Evolutionary conservation across 768 basidiomycete genomes (phyloP), one percentile per base, ranked within the genome.

Genomic region (Collybia sordida): DNA sequence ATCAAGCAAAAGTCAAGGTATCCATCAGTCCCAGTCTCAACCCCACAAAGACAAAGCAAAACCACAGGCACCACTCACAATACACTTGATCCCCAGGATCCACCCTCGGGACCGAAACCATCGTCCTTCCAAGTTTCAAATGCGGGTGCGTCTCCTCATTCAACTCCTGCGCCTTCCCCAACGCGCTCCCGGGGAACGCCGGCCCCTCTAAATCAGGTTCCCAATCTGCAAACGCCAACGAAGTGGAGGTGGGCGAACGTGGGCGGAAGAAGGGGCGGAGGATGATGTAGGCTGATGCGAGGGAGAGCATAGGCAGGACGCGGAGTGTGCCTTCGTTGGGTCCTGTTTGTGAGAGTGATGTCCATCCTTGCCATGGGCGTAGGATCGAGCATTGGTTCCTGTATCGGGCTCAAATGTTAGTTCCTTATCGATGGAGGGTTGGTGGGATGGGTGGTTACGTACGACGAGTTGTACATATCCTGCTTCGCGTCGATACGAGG

Each of bases 251-350:
- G 8, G 57, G 25, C 17, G 58, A 48, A 12, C 58, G 54, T 4
- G 72, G 75, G 43, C 69, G 72, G 75, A 89, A 88, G 68, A 88
- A 84, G 0, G 86, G 86, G 7, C 86, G 77, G 0, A 88, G 72
- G 17, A 87, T 69, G 49, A 79, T 66, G 53, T 89, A 88, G 0
- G 85, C 78, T 0, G 81, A 75, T 6, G 81, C 66, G 17, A 83
- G 72, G 0, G 66, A 65, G 40, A 87, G 65, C 63, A 78, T 73
- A 0, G 85, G 85, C 36, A 82, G 74, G n/a, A 87, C 78, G 1
- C 74, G 72, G 1, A 88, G 71, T 0, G 85, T 87, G 11, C 86
- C 86, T 59, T 87, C 82, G 14, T 68, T 68, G 0, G 80, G 77
- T 0, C 79, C 81, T 3, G 83, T 82, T 37, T 59, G 65, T 5